Evolutionary conservation across 345 rosid species (phyloP).

Genomic region (Populus deltoides): DNA sequence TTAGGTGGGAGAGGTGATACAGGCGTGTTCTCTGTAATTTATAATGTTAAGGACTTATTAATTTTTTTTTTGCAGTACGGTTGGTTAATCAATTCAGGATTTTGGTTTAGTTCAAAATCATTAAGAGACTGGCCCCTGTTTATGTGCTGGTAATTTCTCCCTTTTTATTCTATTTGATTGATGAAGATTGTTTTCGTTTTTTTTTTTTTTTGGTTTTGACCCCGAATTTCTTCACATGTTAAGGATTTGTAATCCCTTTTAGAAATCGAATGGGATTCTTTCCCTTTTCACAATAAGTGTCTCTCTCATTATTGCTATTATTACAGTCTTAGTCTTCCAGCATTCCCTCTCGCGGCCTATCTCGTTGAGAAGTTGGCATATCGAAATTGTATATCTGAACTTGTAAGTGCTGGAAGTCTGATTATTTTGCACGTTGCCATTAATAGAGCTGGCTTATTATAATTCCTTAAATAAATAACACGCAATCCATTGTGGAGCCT

Average conservation of each 20-base stretch:
- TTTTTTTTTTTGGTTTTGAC: slow-evolving; percentile 7
- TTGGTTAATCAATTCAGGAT: slow-evolving; percentile 81
- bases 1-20: too few species aligned
- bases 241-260: too few species aligned
- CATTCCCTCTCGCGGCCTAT: slow-evolving; percentile 77
- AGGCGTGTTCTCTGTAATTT: too few species aligned
- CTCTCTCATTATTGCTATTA: background rate
- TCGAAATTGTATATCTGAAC: slow-evolving; percentile 49
- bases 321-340: slow-evolving; percentile 79
- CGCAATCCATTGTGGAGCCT: background rate
- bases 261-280: too few species aligned
- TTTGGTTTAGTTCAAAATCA: slow-evolving; percentile 91
- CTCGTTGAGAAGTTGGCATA: slow-evolving; percentile 72
- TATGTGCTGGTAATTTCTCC: slow-evolving; percentile 81
- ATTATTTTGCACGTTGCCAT: background rate
- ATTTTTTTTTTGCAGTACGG: slow-evolving; percentile 66
- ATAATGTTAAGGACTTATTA: too few species aligned
- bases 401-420: slow-evolving; percentile 46
- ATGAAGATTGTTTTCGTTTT: background rate
- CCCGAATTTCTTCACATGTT: too few species aligned
- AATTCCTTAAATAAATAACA: background rate
- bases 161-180: background rate
- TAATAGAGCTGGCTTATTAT: background rate
- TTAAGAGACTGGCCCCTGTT: slow-evolving; percentile 96
- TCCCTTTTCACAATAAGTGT: too few species aligned